phyloP scores from a whole-genome alignment of 306 rosid species.

The Glycine latifolia region DNA sequence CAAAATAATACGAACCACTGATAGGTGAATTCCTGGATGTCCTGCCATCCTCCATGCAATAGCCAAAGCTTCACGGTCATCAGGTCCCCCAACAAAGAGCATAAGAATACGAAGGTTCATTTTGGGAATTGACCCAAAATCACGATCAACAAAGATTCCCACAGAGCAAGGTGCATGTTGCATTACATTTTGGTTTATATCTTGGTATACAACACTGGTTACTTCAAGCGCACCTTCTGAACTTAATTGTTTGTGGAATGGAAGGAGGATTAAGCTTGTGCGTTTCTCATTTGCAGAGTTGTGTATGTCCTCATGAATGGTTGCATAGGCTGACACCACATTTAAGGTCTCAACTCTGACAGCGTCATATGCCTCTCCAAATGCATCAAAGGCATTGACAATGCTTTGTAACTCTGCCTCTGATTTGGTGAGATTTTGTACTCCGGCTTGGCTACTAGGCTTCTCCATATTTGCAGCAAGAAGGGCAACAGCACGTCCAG shows the following conservation, averaged over 20 bases:
- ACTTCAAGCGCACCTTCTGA: slow-evolving; percentile 32
- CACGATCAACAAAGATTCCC: slow-evolving; percentile 50
- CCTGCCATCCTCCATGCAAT: slow-evolving; percentile 62
- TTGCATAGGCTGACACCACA: slow-evolving; percentile 46
- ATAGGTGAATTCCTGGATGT: slow-evolving; percentile 49
- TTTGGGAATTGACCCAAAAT: slow-evolving; percentile 19
- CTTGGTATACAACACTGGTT: slow-evolving; percentile 17
- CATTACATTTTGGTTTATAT: slow-evolving; percentile 41
- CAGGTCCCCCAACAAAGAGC: slow-evolving; percentile 60
- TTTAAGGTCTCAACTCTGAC: slow-evolving; percentile 36
- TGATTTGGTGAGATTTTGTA: slow-evolving; percentile 39
- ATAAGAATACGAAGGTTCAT: not conserved
- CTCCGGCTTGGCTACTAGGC: not conserved
- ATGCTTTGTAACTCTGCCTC: slow-evolving; percentile 45
- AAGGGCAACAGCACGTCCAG: slow-evolving; percentile 47
- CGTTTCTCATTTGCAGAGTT: slow-evolving; percentile 43
- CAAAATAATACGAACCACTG: slow-evolving; percentile 52
- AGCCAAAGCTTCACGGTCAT: slow-evolving; percentile 69
- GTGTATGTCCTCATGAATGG: slow-evolving; percentile 51
- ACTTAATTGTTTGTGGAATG: slow-evolving; percentile 46
- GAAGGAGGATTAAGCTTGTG: slow-evolving; percentile 44
- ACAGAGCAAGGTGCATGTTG: slow-evolving; percentile 51
- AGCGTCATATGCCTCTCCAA: slow-evolving; percentile 37
- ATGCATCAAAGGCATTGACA: slow-evolving; percentile 28
- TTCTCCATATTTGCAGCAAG: slow-evolving; percentile 45